A percentile compares a stretch with the other conserved stretches of the same genome.
Evolutionary conservation across 345 rosid genomes (phyloP).

Genomic region (Pugionium cornutum): DNA sequence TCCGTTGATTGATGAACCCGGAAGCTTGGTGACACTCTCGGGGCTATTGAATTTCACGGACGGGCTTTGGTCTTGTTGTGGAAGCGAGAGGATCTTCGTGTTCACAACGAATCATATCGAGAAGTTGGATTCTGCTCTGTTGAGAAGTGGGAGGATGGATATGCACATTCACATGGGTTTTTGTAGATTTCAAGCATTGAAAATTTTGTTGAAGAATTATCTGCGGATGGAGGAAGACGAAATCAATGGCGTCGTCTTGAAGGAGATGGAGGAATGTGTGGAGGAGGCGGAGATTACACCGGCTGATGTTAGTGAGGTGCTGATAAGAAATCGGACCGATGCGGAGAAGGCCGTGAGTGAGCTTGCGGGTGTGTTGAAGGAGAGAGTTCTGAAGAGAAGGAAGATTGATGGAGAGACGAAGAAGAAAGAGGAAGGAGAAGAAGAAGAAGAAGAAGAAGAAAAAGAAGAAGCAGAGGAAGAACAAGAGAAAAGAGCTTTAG

Average conservation of each 20-base stretch:
- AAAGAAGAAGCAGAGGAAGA: conserved; percentile 46
- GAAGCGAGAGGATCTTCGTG: conserved; percentile 90
- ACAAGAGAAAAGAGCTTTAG: conserved; percentile 87
- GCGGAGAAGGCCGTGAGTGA: conserved; percentile 59
- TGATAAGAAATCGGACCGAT: conserved; percentile 65
- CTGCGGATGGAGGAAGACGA: conserved; percentile 47
- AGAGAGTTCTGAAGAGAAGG: conserved; percentile 47
- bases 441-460: conserved; percentile 7
- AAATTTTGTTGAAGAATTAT: conserved; percentile 71
- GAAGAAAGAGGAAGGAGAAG: conserved; percentile 35
- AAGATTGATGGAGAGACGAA: conserved; percentile 29
- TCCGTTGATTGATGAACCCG: conserved; percentile 29
- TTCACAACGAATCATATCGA: conserved; percentile 90
- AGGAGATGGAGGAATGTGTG: conserved; percentile 47
- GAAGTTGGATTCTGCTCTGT: conserved; percentile 79
- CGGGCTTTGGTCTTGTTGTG: conserved; percentile 99
- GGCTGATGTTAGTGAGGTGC: conserved; percentile 82
- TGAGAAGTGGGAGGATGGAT: conserved; percentile 93
- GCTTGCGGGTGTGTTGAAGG: conserved; percentile 54
- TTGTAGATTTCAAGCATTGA: conserved; percentile 62
- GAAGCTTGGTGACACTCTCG: conserved; percentile 59
- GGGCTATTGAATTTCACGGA: conserved; percentile 89
- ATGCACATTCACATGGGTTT: conserved; percentile 91
- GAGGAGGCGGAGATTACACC: conserved; percentile 82
- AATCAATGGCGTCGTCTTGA: conserved; percentile 36